Conservation (phyloP, 352 stramenopile genomes). For the Ophiocytium majus region DNA sequence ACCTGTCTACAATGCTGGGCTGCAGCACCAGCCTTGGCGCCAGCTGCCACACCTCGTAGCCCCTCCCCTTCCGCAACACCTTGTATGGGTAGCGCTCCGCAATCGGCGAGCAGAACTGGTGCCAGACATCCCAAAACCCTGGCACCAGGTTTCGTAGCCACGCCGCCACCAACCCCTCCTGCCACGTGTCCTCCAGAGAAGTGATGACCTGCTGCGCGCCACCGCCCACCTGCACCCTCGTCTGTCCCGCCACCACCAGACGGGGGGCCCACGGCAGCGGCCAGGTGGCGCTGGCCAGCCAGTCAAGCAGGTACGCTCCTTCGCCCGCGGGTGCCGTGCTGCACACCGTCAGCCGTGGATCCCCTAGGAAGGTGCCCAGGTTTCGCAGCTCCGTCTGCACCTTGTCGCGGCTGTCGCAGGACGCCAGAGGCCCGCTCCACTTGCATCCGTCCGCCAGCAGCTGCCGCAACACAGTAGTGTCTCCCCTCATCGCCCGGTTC, state of each 20-base stretch:
- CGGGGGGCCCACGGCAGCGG: conserved; percentile 49
- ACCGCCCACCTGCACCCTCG: conserved; percentile 15
- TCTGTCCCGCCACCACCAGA: conserved; percentile 37
- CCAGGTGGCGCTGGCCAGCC: conserved; percentile 49
- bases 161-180: conserved; percentile 24
- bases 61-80: conserved; percentile 35
- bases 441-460: conserved; percentile 22
- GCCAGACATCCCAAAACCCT: conserved; percentile 52
- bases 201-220: conserved; percentile 2
- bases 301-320: conserved; percentile 23
- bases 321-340: not conserved
- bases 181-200: conserved; percentile 41
- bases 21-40: conserved; percentile 36
- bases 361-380: conserved; percentile 36
- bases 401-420: conserved; percentile 7
- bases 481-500: conserved; percentile 43
- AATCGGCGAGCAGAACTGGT: conserved; percentile 46
- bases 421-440: conserved; percentile 38
- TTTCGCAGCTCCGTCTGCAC: conserved; percentile 45
- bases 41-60: conserved; percentile 49
- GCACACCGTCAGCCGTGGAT: conserved; percentile 34
- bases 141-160: conserved; percentile 37
- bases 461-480: conserved; percentile 42
- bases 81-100: conserved; percentile 47
- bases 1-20: conserved; percentile 42